Base-by-base conservation (phyloP, 257 asterid genomes). In the Leonotis leonurus region DNA sequence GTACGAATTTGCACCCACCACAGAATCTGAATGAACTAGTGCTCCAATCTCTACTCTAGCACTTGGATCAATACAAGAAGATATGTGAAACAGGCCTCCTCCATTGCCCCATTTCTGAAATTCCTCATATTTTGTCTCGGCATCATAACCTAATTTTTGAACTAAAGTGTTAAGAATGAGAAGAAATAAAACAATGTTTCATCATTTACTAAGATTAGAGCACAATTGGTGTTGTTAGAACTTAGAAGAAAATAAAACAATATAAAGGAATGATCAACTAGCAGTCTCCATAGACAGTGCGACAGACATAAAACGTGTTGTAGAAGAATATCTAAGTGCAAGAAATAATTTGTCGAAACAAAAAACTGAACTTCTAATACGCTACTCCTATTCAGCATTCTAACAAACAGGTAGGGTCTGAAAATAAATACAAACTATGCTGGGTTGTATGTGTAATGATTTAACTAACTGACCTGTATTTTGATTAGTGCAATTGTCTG, bases 51-150 rank as follows among this genome's bases (percentile, higher is more conserved):
- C 93, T 61, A 92, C 73, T 36, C 75, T 60, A 11, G 95, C 91
- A 13, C 88, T 83, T 45, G 88, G 96, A 74, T 92, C 91, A 79
- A 92, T 71, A 39, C 30, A 39, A 66, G 94, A 88, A 54, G 89
- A 80, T 68, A 69, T 75, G 73, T 89, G 95, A 75, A 81, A 77
- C 70, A 65, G 60, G 71, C 97, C 96, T 49, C 97, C 95, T 26
- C 97, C 97, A 57, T 82, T 83, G 51, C 68, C 53, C 97, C 99
- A 92, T 72, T 64, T 76, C 61, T 3, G 64, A 63, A 85, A 92
- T 57, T 80, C 91, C 64, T 53, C 69, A 51, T 70, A 67, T 44
- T 35, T 70, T 13, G n/a, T 33, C 51, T 69, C 48, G 64, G 37
- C 71, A 59, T 71, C 86, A 60, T 46, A 77, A 25, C 70, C 93